Base-by-base conservation (phyloP, 2,329 filamentous ascomycete genomes). In the Aureobasidium sp. region DNA sequence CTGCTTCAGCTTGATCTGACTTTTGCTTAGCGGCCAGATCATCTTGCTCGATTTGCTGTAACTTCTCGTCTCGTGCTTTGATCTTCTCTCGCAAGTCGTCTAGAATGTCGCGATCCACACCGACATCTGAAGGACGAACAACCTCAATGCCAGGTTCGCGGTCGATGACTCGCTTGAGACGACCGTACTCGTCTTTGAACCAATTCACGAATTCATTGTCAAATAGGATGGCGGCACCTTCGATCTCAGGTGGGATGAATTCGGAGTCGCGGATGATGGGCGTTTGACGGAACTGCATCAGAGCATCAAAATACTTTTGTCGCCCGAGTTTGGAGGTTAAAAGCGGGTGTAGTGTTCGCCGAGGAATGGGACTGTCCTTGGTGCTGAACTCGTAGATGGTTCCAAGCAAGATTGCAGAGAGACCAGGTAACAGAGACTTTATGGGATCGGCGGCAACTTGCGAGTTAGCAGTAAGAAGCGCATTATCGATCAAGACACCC, bases 341-440 rank as follows among this genome's bases (percentile, higher is more conserved):
- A 31, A 97, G 82, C 27, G 88, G 85, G 69, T 96, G 89, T 48
- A 99, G 77, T 11, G 88, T 92, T 27, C 85, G 81, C 64, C 94
- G 83, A 6, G 93, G 84, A 57, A 99, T 87, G 0, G 94, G 91
- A 0, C 93, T 97, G 74, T 99, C 94, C 71, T 96, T 96, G 0
- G 93, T 97, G 11, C 93, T 97, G 70, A 97, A 99, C 70, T 99
- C 94, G 72, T 97, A 99, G 5, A 94, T 82, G 22, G 95, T 87
- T 11, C 93, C 94, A 1, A 97, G 80, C 0, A 99, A 77, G 71
- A 91, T 85, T 17, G 91, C 88, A 71, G 89, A 91, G 14, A 99
- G 80, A 1, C 94, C 94, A 66, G 90, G 88, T 15, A 93, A 81
- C 35, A 96, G 78, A 22, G 83, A 78, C 63, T 85, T 86, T 14